Evolutionary conservation across 2,329 filamentous ascomycete genomes (phyloP), one percentile per base, ranked within the genome.

Genomic region (Ascocoryne sarcoides): DNA sequence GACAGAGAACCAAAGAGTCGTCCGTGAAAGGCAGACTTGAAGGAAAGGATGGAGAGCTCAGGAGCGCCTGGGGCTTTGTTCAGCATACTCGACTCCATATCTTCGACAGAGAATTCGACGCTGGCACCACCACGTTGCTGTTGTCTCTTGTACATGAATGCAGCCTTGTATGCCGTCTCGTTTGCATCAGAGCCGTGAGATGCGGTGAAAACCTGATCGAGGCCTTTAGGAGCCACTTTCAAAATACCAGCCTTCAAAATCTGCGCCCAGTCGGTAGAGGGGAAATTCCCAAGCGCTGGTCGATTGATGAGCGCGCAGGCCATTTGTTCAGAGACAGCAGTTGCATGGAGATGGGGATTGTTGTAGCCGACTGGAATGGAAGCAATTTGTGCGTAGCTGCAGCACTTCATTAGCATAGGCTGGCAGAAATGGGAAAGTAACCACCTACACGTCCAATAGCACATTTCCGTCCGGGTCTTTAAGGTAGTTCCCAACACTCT

Each of bases 341-440:
- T 79, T 50, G 72, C 65, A 48, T 76, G 68, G 46, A 90, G 73
- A 37, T 73, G 64, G 9, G 80, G 71, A 63, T 89, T 88, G 71
- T 82, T 88, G 72, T 90, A 89, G 47, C 84, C 84, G 36, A 90
- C 76, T 8, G 84, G 82, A 52, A 90, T 89, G 17, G 83, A 88
- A 43, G 84, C 84, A 58, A 90, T 89, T 63, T 89, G 84, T 37
- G 84, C 80, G 62, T 86, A 85, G 41, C 74, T 76, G 47, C 7
- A 26, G 23, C n/a, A n/a, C 4, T 36, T 38, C 42, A 42, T 55
- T 47, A 54, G 46, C 23, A 34, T 18, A 23, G n/a, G n/a, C n/a
- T n/a, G n/a, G n/a, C n/a, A n/a, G n/a, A n/a, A n/a, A n/a, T n/a
- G n/a, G n/a, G n/a, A n/a, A n/a, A n/a, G n/a, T n/a, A n/a, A n/a